A percentile compares a stretch with the other conserved stretches of the same genome.
These are phyloP conservation scores for Hippophae gyantsensis DNA, from an alignment of 306 rosid genomes.

Conservation along the genomic window DNA sequence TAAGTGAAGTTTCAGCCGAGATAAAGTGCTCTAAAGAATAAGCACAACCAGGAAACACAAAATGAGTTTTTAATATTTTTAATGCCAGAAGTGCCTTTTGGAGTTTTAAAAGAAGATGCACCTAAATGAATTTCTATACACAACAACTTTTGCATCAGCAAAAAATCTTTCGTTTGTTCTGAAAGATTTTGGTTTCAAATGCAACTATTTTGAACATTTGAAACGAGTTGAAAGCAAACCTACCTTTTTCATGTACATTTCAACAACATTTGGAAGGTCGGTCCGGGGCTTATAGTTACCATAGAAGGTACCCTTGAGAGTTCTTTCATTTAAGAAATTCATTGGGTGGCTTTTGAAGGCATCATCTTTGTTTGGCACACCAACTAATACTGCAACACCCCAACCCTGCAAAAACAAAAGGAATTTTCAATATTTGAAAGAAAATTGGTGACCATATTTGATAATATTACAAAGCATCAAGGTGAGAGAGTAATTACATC, in stretches of 20 bases:
- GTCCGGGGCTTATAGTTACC: conserved; percentile 47
- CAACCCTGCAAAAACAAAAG: conserved; percentile 25
- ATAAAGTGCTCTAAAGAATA: no score
- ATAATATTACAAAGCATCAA: not conserved
- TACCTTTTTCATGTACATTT: conserved; percentile 46
- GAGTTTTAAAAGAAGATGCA: no score
- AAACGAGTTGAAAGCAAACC: no score
- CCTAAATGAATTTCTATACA: no score
- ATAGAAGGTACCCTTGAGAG: conserved; percentile 43
- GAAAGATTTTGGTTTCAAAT: no score
- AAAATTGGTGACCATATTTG: not conserved
- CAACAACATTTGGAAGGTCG: conserved; percentile 38
- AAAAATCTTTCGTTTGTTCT: no score
- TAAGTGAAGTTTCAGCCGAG: no score
- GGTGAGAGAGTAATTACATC: conserved; percentile 18
- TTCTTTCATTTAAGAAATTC: conserved; percentile 31
- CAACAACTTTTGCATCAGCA: no score
- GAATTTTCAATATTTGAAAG: not conserved
- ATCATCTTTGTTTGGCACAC: conserved; percentile 35
- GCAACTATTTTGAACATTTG: no score
- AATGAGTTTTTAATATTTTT: no score
- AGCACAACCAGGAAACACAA: no score
- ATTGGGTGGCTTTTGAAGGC: conserved; percentile 35
- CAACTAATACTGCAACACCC: conserved; percentile 53
- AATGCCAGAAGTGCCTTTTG: no score